phyloP scores from a whole-genome alignment of 2,329 filamentous ascomycete species.

The Claviceps capensis region DNA sequence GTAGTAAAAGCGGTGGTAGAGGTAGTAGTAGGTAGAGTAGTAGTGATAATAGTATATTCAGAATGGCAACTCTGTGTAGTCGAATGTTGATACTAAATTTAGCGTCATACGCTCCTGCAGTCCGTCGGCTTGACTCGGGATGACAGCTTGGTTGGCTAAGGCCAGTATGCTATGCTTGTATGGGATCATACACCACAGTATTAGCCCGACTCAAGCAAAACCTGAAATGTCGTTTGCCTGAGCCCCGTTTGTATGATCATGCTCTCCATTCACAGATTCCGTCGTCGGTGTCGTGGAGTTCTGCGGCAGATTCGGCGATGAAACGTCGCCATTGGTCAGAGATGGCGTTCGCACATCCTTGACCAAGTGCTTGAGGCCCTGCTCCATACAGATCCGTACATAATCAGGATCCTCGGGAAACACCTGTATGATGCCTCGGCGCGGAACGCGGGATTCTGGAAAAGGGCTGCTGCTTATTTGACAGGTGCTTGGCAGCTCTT shows the following conservation, averaged over 20 bases:
- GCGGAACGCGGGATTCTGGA: conserved; percentile 39
- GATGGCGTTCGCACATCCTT: conserved; percentile 29
- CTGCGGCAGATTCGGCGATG: conserved; percentile 29
- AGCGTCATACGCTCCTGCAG: not conserved
- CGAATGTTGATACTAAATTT: not conserved
- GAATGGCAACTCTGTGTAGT: not conserved
- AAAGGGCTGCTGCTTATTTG: conserved; percentile 40
- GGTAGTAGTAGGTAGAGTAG: not conserved
- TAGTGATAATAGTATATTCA: conserved; percentile 6
- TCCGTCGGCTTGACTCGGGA: not conserved
- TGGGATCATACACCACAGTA: not conserved
- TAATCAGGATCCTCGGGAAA: conserved; percentile 45
- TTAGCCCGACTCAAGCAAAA: not conserved
- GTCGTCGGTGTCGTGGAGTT: conserved; percentile 14
- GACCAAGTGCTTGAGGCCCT: conserved; percentile 42
- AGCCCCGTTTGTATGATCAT: conserved; percentile 13
- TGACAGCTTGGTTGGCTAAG: not conserved
- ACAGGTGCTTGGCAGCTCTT: conserved; percentile 33
- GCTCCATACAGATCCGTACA: conserved; percentile 37
- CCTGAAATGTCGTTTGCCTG: conserved; percentile 18
- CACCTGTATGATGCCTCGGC: conserved; percentile 39
- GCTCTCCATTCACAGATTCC: conserved; percentile 19
- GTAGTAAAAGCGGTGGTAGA: too few species aligned
- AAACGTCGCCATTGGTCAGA: conserved; percentile 32
- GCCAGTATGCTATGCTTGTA: not conserved